Percentiles rank a stretch among this genome's conserved stretches.
These are phyloP conservation scores for Scedosporium boydii DNA, from an alignment of 2,329 filamentous ascomycete species.

Conservation along the genomic window DNA sequence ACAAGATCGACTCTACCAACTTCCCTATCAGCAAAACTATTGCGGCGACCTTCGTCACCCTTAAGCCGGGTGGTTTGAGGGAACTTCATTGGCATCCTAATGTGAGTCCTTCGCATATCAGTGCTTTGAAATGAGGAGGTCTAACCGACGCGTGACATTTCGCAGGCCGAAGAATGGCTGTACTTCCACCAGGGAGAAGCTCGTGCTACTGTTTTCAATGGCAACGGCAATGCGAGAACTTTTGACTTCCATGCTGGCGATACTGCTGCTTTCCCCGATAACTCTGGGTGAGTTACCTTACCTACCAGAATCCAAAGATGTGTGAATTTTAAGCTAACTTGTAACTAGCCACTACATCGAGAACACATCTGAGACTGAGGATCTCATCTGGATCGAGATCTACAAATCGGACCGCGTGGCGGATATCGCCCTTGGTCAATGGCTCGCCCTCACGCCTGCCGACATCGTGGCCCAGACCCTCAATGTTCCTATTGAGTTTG, in stretches of 20 bases:
- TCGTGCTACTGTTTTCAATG: constrained; percentile 56
- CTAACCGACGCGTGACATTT: background rate
- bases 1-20: constrained; percentile 57
- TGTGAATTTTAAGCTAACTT: background rate
- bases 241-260: constrained; percentile 62
- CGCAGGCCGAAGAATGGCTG: constrained; percentile 58
- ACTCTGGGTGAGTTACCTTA: constrained; percentile 34
- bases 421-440: constrained; percentile 59
- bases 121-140: background rate
- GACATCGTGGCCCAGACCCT: constrained; percentile 51
- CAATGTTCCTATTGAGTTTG: constrained; percentile 48
- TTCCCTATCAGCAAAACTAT: constrained; percentile 59
- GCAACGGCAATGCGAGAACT: constrained; percentile 49
- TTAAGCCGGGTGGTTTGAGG: constrained; percentile 53
- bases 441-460: constrained; percentile 57
- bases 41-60: constrained; percentile 52
- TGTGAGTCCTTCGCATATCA: constrained; percentile 26
- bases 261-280: constrained; percentile 59
- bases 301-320: constrained; percentile 8
- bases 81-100: constrained; percentile 66
- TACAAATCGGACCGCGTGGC: constrained; percentile 59
- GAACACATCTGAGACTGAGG: constrained; percentile 54
- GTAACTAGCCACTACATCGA: constrained; percentile 53
- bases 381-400: constrained; percentile 59
- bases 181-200: constrained; percentile 58